Percentiles rank a stretch among this genome's conserved stretches.
Evolutionary conservation across 2,329 filamentous ascomycete genomes (phyloP).

Genomic region (Claviceps sp.): DNA sequence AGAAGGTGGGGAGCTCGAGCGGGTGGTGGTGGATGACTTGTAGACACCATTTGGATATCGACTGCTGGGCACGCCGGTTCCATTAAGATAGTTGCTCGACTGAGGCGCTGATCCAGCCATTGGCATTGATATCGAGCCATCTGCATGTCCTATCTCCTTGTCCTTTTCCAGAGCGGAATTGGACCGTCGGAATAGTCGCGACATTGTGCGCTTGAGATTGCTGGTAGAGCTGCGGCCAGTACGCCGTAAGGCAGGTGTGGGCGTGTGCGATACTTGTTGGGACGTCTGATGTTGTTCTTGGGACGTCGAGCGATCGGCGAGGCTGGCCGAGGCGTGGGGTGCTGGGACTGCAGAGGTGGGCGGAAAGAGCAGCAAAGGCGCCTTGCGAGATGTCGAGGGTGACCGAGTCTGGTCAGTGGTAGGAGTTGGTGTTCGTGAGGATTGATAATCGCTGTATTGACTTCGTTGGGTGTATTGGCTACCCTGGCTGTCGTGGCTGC

Average conservation of each 20-base stretch:
- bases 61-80: conserved; percentile 13
- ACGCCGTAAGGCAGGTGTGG: conserved; percentile 23
- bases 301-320: conserved; percentile 5
- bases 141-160: conserved; percentile 11
- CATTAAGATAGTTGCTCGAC: conserved; percentile 4
- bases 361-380: conserved; percentile 7
- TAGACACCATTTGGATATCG: conserved; percentile 28
- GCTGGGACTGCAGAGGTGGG: conserved; percentile 2
- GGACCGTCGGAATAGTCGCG: conserved; percentile 33
- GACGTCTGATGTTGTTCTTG: conserved; percentile 4
- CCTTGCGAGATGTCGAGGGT: conserved; percentile 3
- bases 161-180: conserved; percentile 20
- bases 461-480: neutral
- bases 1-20: conserved; percentile 37
- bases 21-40: conserved; percentile 30
- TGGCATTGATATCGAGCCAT: conserved; percentile 10
- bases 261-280: neutral
- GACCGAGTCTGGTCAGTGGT: conserved; percentile 9
- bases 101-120: conserved; percentile 11
- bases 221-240: conserved; percentile 29
- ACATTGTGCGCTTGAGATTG: conserved; percentile 36
- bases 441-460: conserved; percentile 11
- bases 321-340: neutral
- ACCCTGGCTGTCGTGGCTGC: conserved; percentile 12
- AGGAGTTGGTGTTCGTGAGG: conserved; percentile 14